Percentiles rank a stretch among this genome's conserved stretches.
Evolutionary conservation across 2,329 filamentous ascomycete genomes (phyloP).

Genomic region (Chaetomiaceae sp.): DNA sequence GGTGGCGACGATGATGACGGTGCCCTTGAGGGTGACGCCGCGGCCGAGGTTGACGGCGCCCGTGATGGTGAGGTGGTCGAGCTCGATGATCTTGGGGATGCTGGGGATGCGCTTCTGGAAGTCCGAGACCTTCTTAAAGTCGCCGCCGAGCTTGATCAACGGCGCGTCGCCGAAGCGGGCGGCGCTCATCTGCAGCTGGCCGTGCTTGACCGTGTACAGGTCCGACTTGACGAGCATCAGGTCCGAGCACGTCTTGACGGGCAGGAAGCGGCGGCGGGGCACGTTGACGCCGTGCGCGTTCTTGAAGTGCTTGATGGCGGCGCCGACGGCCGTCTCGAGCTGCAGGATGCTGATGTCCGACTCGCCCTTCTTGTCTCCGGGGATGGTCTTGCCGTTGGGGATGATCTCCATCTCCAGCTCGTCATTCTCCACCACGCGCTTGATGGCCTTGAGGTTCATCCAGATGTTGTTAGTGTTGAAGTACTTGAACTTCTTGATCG

Average conservation of each 20-base stretch:
- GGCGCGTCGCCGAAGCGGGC: slow-evolving; percentile 94
- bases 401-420: slow-evolving; percentile 99
- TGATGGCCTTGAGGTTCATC: slow-evolving; percentile 96
- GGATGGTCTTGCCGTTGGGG: slow-evolving; percentile 97
- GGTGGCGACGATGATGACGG: slow-evolving; percentile 96
- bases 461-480: slow-evolving; percentile 99
- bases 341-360: slow-evolving; percentile 96
- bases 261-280: slow-evolving; percentile 93
- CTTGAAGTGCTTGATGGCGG: slow-evolving; percentile 96
- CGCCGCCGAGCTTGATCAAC: slow-evolving; percentile 94
- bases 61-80: slow-evolving; percentile 94
- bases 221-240: slow-evolving; percentile 99
- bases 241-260: slow-evolving; percentile 99
- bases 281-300: slow-evolving; percentile 99
- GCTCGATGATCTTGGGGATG: slow-evolving; percentile 85
- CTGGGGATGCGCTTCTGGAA: slow-evolving; percentile 83
- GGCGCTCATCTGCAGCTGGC: slow-evolving; percentile 93
- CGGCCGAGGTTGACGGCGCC: slow-evolving; percentile 95
- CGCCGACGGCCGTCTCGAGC: slow-evolving; percentile 97
- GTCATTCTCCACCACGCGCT: slow-evolving; percentile 97
- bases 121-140: slow-evolving; percentile 99
- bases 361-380: slow-evolving; percentile 99
- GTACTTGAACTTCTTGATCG: slow-evolving; percentile 99
- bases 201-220: slow-evolving; percentile 97
- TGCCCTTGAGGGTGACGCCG: slow-evolving; percentile 93